Base-by-base conservation (phyloP, 2,329 filamentous ascomycete species). In the Rhexocercosporidium sp. region DNA sequence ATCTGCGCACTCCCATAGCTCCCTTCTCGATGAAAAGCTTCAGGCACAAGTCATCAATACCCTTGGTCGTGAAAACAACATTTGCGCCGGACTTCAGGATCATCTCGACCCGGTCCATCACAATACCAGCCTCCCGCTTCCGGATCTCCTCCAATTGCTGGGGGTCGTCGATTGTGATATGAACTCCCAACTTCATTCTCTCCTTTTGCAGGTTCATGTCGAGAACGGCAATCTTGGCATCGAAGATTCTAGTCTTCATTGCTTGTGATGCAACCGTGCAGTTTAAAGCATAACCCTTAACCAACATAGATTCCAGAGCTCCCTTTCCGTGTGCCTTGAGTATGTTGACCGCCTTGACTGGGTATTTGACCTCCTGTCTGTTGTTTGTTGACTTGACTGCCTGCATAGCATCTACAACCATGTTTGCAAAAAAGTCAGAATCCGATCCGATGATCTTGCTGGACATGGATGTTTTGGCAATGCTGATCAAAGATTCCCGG, bases 201-300 rank as follows among this genome's bases (percentile, higher is more conserved):
- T 98, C 95, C 85, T 99, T 99, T 78, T 98, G 95, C 76, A 99
- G 81, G 82, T 99, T 99, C 88, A 99, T 98, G 79, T 99, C 96
- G 69, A 99, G 82, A 75, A 95, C 91, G 59, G 96, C 96, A 80
- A 99, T 99, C 85, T 97, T 98, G 73, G 96, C 96, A 80, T 98
- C 94, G 62, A 88, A 88, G 78, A 99, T 88, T 75, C 92, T 88
- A 34, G 96, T 99, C 75, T 89, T 93, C 96, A 99, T 99, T 54
- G 96, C 96, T 81, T 99, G 96, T 65, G 94, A 97, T 64, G 96
- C 96, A 67, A 99, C 94, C 44, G 96, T 99, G 85, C 96, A 99
- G 86, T 99, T 99, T 76, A 99, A 84, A 66, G 96, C 96, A 79
- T 99, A 99, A 65, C 96, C 96, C 84, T 96, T 97, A 77, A 99